phyloP scores from a whole-genome alignment of 2,329 filamentous ascomycete genomes.

The Diaporthe citriasiana region DNA sequence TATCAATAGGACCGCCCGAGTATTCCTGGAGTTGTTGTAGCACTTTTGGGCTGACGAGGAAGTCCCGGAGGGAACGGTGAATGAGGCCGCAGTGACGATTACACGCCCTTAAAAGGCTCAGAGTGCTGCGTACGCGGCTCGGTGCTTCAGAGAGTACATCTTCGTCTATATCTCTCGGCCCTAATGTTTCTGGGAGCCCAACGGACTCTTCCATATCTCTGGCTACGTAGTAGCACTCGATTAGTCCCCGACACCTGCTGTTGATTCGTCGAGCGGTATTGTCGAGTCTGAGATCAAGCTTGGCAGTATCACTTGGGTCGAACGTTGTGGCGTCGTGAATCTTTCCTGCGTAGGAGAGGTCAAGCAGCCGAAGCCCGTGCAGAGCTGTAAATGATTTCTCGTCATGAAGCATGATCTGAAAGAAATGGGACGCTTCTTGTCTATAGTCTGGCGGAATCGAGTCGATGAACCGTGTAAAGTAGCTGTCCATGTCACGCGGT shows the following conservation, averaged over 20 bases:
- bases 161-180: background rate
- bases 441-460: background rate
- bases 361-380: background rate
- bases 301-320: background rate
- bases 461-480: background rate
- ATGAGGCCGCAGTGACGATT: background rate
- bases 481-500: background rate
- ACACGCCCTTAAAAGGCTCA: background rate
- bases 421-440: background rate
- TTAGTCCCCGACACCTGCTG: constrained; percentile 1
- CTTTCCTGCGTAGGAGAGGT: background rate
- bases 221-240: background rate
- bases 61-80: background rate
- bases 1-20: background rate
- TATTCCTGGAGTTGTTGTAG: background rate
- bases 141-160: background rate
- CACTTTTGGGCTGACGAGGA: background rate
- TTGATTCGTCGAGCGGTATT: background rate
- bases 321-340: background rate
- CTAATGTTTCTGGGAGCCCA: background rate
- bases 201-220: background rate
- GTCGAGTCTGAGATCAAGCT: background rate
- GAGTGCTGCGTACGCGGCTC: background rate
- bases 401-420: background rate
- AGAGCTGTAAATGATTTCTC: background rate